These are phyloP conservation scores for Heliocybe sulcata DNA, from an alignment of 1,284 basidiomycete genomes.

Conservation along the genomic window DNA sequence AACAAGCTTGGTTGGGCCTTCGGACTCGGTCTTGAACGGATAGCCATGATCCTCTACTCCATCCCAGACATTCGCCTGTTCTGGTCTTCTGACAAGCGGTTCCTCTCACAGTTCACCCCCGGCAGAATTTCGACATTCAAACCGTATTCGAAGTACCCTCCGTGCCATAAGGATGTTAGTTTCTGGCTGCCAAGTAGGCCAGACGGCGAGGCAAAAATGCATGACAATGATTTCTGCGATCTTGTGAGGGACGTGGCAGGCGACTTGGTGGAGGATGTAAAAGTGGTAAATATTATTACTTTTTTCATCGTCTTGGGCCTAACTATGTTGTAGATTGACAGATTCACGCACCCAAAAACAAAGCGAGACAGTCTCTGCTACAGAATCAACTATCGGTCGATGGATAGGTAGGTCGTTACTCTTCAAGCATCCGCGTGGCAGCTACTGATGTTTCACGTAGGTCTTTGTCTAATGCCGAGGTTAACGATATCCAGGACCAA, in stretches of 20 bases:
- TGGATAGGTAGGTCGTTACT: conserved; percentile 68
- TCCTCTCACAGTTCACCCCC: conserved; percentile 79
- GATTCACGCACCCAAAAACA: conserved; percentile 90
- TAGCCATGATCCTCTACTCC: conserved; percentile 96
- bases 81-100: conserved; percentile 90
- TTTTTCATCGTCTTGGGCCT: background rate
- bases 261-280: conserved; percentile 88
- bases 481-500: conserved; percentile 68
- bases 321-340: conserved; percentile 66
- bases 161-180: conserved; percentile 86
- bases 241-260: conserved; percentile 89
- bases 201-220: conserved; percentile 60
- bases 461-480: conserved; percentile 87
- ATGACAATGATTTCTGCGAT: conserved; percentile 88
- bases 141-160: conserved; percentile 86
- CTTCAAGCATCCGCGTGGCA: background rate
- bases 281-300: conserved; percentile 46
- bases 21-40: conserved; percentile 93
- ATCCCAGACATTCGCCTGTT: conserved; percentile 99
- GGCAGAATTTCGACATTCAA: conserved; percentile 78
- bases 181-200: conserved; percentile 71
- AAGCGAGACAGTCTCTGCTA: conserved; percentile 79
- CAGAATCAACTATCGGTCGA: conserved; percentile 91
- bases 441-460: conserved; percentile 26
- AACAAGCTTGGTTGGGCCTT: conserved; percentile 97